These are phyloP conservation scores for Eucalyptus leucophloia DNA, from an alignment of 345 rosid genomes.

Conservation along the genomic window DNA sequence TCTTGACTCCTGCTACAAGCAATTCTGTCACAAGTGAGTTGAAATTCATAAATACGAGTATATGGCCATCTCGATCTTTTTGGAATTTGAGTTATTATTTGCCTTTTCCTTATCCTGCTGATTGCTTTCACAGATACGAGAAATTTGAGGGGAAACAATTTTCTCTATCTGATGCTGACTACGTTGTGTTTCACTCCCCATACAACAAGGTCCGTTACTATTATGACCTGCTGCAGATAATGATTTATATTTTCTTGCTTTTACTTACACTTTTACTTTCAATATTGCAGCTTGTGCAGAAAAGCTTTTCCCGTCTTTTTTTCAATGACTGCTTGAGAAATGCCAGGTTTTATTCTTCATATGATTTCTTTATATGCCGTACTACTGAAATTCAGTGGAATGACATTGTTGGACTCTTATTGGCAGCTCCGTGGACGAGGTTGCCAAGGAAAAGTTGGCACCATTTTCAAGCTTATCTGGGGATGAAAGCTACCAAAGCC, in stretches of 20 bases:
- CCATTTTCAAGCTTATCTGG: constrained; percentile 67
- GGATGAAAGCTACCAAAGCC: constrained; percentile 89
- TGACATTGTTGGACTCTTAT: neutral
- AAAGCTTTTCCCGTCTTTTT: constrained; percentile 90
- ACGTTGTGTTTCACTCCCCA: constrained; percentile 93
- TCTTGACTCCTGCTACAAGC: constrained; percentile 83
- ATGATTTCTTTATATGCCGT: neutral
- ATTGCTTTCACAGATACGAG: constrained; percentile 48
- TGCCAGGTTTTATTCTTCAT: constrained; percentile 50
- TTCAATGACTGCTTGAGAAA: constrained; percentile 75
- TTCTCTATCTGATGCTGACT: constrained; percentile 67
- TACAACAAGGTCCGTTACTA: constrained; percentile 68
- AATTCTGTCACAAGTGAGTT: constrained; percentile 73
- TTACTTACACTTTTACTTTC: neutral
- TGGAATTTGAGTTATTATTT: neutral
- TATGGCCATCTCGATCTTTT: neutral
- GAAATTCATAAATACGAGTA: neutral
- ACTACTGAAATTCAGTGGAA: neutral
- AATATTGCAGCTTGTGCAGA: constrained; percentile 89
- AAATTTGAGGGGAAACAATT: constrained; percentile 77
- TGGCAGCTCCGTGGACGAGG: constrained; percentile 70
- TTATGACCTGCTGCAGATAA: neutral
- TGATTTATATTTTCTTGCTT: neutral
- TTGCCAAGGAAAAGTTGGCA: constrained; percentile 63
- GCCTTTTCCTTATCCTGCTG: neutral